Percentiles rank a stretch among this genome's conserved stretches.
Evolutionary conservation across 2,329 filamentous ascomycete species (phyloP).

Genomic region (Didymella pinodella): DNA sequence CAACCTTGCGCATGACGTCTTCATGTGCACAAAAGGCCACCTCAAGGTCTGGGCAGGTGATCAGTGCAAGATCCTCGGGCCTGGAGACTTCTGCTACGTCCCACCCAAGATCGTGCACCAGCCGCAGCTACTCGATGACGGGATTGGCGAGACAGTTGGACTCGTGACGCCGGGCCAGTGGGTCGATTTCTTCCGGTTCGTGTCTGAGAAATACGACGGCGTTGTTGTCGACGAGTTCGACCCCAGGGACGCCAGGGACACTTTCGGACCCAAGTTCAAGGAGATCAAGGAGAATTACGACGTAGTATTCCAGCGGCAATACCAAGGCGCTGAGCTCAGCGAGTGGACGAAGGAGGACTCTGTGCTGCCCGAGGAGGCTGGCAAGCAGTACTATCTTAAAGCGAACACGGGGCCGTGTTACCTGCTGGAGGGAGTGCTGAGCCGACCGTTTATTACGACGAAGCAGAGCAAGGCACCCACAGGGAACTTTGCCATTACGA

Average conservation of each 20-base stretch:
- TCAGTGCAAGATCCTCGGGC: conserved; percentile 28
- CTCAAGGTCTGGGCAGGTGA: conserved; percentile 30
- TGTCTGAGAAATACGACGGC: conserved; percentile 28
- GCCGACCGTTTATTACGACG: conserved; percentile 28
- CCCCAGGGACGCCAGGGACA: conserved; percentile 18
- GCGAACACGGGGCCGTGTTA: conserved; percentile 31
- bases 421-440: conserved; percentile 27
- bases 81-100: conserved; percentile 33
- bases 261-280: conserved; percentile 26
- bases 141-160: conserved; percentile 28
- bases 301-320: conserved; percentile 27
- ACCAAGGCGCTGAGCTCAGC: conserved; percentile 22
- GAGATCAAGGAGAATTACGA: conserved; percentile 34
- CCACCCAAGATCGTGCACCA: conserved; percentile 31
- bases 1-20: conserved; percentile 31
- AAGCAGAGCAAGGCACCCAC: conserved; percentile 21
- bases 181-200: conserved; percentile 35
- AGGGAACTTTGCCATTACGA: conserved; percentile 31
- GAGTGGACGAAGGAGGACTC: conserved; percentile 21
- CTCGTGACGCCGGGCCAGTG: conserved; percentile 32
- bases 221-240: conserved; percentile 31
- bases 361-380: conserved; percentile 16
- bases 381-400: conserved; percentile 28
- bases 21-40: conserved; percentile 32
- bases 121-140: conserved; percentile 26